Conservation (phyloP, 805 yeast species). For the Teunomyces tritomae region DNA sequence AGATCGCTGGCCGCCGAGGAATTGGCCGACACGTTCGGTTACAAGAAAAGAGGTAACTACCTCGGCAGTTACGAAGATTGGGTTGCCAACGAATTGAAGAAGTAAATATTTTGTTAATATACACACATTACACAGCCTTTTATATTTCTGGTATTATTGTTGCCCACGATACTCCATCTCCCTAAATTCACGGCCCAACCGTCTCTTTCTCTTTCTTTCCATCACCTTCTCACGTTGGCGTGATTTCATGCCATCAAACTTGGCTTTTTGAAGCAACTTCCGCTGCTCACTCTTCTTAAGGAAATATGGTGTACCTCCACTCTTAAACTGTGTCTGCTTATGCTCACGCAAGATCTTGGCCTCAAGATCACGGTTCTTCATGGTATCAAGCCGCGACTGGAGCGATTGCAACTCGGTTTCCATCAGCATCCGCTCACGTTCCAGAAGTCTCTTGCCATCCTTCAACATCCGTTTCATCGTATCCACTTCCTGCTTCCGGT, state of each 20-base stretch:
- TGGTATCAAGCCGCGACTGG: slow-evolving; percentile 61
- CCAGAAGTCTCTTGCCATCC: slow-evolving; percentile 48
- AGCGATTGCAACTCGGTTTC: slow-evolving; percentile 60
- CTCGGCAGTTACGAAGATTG: slow-evolving; percentile 87
- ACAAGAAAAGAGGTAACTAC: slow-evolving; percentile 79
- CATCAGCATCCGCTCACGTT: slow-evolving; percentile 49
- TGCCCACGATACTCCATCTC: slow-evolving; percentile 34
- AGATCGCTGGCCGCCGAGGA: slow-evolving; percentile 90
- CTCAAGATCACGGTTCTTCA: slow-evolving; percentile 75
- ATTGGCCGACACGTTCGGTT: slow-evolving; percentile 87
- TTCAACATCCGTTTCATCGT: slow-evolving; percentile 56
- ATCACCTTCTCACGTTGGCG: slow-evolving; percentile 74
- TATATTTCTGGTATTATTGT: too few species aligned
- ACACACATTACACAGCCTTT: background rate
- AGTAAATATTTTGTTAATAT: slow-evolving; percentile 1
- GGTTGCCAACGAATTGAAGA: slow-evolving; percentile 40
- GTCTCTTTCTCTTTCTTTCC: slow-evolving; percentile 85
- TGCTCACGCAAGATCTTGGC: slow-evolving; percentile 60
- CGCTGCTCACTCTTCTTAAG: slow-evolving; percentile 69
- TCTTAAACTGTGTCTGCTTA: slow-evolving; percentile 48
- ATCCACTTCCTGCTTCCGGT: slow-evolving; percentile 69
- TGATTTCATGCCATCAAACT: slow-evolving; percentile 70
- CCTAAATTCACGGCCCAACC: slow-evolving; percentile 76
- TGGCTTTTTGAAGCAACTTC: slow-evolving; percentile 72
- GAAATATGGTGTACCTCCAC: slow-evolving; percentile 52